Base-by-base conservation (phyloP, 1,284 basidiomycete genomes). In the Cutaneotrichosporon cutaneum region DNA sequence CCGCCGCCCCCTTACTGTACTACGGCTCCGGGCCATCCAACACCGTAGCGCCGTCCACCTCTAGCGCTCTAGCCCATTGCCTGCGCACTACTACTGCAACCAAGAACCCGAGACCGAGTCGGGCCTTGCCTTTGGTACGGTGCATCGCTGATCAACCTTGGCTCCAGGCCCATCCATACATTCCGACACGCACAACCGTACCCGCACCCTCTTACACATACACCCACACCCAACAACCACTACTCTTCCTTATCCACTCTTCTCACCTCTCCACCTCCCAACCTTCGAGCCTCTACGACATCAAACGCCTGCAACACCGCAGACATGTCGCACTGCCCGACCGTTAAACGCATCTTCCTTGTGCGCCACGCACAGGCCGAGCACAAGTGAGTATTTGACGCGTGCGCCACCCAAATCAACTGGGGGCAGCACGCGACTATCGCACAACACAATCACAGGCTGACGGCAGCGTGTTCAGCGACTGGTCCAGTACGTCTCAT, bases 321-420 rank as follows among this genome's bases (percentile, higher is more conserved):
- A 6, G 32, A 24, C 48, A 51, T 50, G 51, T 33, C 50, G 33
- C 33, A 51, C 56, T 44, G 53, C 45, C 61, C 61, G 7, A 55
- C 63, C 10, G 22, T 27, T 27, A 80, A 79, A 62, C 62, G 66
- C 30, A 69, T 80, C 51, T 72, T 75, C 61, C 70, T 80, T 33
- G 77, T 75, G 2, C 72, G 78, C n/a, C 78, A 80, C 64, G 79
- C 76, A 16, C 75, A 80, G 59, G 78, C 75, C 0, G 72, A 77
- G 63, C 76, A 79, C 73, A 79, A 79, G 72, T 77, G 64, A 66
- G 72, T 42, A 42, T 18, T 65, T 9, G 16, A 8, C 27, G 30
- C 32, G 30, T 27, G 11, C 45, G 14, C 51, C 32, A 27, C 42
- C 52, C 45, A 18, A 54, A 4, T 27, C 27, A 24, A 16, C 4